Percentiles rank a stretch among this genome's conserved stretches.
Evolutionary conservation across 2,329 filamentous ascomycete species (phyloP).

Genomic region (Phaeosphaeriaceae sp.): DNA sequence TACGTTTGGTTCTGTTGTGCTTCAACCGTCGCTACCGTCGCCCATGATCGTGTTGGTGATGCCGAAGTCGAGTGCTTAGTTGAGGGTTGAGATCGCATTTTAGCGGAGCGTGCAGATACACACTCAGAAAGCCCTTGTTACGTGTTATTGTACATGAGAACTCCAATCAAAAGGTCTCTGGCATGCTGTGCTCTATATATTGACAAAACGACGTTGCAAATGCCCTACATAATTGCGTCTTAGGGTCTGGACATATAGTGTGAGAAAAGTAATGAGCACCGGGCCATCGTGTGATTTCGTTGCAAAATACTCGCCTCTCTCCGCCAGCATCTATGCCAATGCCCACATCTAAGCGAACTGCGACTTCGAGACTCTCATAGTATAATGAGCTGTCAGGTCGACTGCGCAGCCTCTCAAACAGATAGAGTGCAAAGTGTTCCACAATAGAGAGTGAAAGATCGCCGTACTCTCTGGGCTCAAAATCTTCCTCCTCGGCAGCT

Average conservation of each 20-base stretch:
- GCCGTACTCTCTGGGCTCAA: neutral
- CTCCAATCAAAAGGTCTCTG: no score
- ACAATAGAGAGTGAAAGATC: neutral
- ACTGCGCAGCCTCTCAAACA: neutral
- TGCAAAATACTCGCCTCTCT: neutral
- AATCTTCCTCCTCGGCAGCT: neutral
- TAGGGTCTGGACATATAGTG: neutral
- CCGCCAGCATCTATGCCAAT: neutral
- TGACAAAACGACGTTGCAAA: neutral
- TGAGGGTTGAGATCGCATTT: no score
- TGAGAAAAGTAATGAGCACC: slow-evolving; percentile 3
- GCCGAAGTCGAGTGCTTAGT: no score
- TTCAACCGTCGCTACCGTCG: no score
- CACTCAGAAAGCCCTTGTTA: no score
- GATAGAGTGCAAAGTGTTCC: neutral
- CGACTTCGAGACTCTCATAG: slow-evolving; percentile 5
- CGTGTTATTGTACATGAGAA: no score
- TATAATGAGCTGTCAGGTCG: neutral
- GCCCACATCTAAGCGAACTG: neutral
- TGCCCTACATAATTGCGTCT: slow-evolving; percentile 1
- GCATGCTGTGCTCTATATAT: no score
- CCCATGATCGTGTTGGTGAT: no score
- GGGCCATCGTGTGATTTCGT: slow-evolving; percentile 1
- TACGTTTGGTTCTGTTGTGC: no score
- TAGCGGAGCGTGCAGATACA: no score